Base-by-base conservation (phyloP, 2,329 filamentous ascomycete genomes). In the Paraphoma chrysanthemicola region DNA sequence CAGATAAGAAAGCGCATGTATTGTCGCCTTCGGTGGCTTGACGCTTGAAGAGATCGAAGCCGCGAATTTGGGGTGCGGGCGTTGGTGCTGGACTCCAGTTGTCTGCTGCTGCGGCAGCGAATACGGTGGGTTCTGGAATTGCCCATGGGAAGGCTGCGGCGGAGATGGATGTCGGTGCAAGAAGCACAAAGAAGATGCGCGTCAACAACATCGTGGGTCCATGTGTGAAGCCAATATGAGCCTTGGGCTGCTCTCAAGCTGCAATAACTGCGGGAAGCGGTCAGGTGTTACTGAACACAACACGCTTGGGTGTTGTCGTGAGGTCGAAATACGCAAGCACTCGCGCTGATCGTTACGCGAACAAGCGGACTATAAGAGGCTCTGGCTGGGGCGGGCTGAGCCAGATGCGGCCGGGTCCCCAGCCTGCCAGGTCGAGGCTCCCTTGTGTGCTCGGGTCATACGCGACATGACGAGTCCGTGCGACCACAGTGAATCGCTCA, bases 31-130 rank as follows among this genome's bases (percentile, higher is more conserved):
- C 56, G 29, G 55, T 46, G 23, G 62, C 45, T 28, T 66, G 60
- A 3, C 73, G 72, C 30, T 50, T 69, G 49, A 71, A 71, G 8
- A 76, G 61, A 38, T 66, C 65, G 18, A 72, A 56, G 9, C 38
- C 49, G 14, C 52, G 59, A 4, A 68, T 30, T 12, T 62, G 59
- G 29, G 71, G 70, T 53, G 64, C 68, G 52, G 56, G 41, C 10
- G 72, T 73, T 1, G 72, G 73, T 16, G 68, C 70, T 14, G 72
- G 72, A 63, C 62, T 72, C 73, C 70, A 75, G 10, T 48, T 59
- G 48, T 74, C 68, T 39, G 50, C 49, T 41, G 51, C 61, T 17
- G 70, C 60, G 23, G 23, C 23, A 6, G 64, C 57, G 16, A 66
- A 57, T 11, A 59, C 53, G 2, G 74, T 77, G 0, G 73, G 71